Conservation (phyloP, 2,329 filamentous ascomycete genomes). For the Exserohilum turcica region DNA sequence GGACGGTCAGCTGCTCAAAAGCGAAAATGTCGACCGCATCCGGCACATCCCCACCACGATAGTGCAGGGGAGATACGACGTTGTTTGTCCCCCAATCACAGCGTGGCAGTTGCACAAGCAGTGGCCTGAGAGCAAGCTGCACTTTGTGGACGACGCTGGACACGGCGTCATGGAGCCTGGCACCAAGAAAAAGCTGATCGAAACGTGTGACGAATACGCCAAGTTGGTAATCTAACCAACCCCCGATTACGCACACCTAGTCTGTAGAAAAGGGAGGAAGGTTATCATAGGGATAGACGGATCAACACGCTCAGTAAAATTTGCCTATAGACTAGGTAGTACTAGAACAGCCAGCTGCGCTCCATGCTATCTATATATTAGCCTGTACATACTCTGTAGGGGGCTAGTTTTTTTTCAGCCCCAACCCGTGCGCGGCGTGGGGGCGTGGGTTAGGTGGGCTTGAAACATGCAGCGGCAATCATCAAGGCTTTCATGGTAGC, state of each 20-base stretch:
- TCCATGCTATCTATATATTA: too few species aligned
- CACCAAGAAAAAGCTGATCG: slow-evolving; percentile 32
- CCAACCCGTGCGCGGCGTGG: too few species aligned
- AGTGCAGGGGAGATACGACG: slow-evolving; percentile 55
- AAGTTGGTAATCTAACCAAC: slow-evolving; percentile 1
- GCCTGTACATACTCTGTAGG: too few species aligned
- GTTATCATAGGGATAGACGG: not conserved
- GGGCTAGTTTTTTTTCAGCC: too few species aligned
- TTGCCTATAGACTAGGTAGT: too few species aligned
- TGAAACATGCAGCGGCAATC: too few species aligned
- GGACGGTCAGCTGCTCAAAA: slow-evolving; percentile 49
- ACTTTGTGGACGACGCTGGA: slow-evolving; percentile 43
- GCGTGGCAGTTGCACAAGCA: slow-evolving; percentile 53
- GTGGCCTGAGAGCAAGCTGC: slow-evolving; percentile 42
- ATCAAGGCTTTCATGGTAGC: too few species aligned
- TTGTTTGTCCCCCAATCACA: slow-evolving; percentile 52
- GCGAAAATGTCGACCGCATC: slow-evolving; percentile 45
- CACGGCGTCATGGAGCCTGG: slow-evolving; percentile 40
- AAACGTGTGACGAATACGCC: slow-evolving; percentile 34
- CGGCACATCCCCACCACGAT: slow-evolving; percentile 48
- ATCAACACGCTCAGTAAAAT: too few species aligned
- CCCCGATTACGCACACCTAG: too few species aligned
- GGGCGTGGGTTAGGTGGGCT: too few species aligned
- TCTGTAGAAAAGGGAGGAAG: not conserved
- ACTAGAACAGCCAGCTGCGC: too few species aligned